phyloP scores from a whole-genome alignment of 2,329 filamentous ascomycete genomes.

The Tolypocladium ovalisporum region DNA sequence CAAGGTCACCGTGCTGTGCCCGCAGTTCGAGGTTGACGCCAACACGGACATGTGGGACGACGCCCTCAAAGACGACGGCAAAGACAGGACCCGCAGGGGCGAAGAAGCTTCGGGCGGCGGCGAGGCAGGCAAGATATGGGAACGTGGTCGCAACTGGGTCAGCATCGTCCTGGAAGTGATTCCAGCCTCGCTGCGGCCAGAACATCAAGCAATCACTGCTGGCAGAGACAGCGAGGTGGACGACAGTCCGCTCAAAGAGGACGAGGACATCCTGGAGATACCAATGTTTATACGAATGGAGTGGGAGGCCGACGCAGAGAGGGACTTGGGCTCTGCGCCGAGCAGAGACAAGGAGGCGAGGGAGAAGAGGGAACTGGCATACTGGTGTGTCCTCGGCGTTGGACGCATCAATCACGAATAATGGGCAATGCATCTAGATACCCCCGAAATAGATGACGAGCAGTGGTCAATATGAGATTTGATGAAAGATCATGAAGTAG shows the following conservation, averaged over 20 bases:
- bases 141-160: slow-evolving; percentile 87
- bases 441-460: slow-evolving; percentile 19
- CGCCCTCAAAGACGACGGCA: slow-evolving; percentile 52
- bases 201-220: slow-evolving; percentile 18
- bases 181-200: slow-evolving; percentile 42
- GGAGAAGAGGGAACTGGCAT: slow-evolving; percentile 81
- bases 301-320: slow-evolving; percentile 66
- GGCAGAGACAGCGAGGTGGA: slow-evolving; percentile 27
- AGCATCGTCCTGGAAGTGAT: slow-evolving; percentile 88
- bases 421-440: slow-evolving; percentile 24
- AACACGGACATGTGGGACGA: slow-evolving; percentile 88
- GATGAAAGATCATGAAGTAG: slow-evolving; percentile 28
- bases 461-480: slow-evolving; percentile 13
- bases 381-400: slow-evolving; percentile 88
- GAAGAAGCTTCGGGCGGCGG: slow-evolving; percentile 39
- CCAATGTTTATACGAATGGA: slow-evolving; percentile 88
- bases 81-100: slow-evolving; percentile 26
- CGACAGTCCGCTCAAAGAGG: slow-evolving; percentile 39
- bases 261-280: slow-evolving; percentile 68
- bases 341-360: slow-evolving; percentile 48
- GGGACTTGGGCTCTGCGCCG: slow-evolving; percentile 47
- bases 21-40: slow-evolving; percentile 85
- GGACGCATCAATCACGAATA: slow-evolving; percentile 58
- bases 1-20: slow-evolving; percentile 84
- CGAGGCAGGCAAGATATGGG: slow-evolving; percentile 94